Conservation (phyloP, 1,284 basidiomycete species). For the Rhodotorula sp. region DNA sequence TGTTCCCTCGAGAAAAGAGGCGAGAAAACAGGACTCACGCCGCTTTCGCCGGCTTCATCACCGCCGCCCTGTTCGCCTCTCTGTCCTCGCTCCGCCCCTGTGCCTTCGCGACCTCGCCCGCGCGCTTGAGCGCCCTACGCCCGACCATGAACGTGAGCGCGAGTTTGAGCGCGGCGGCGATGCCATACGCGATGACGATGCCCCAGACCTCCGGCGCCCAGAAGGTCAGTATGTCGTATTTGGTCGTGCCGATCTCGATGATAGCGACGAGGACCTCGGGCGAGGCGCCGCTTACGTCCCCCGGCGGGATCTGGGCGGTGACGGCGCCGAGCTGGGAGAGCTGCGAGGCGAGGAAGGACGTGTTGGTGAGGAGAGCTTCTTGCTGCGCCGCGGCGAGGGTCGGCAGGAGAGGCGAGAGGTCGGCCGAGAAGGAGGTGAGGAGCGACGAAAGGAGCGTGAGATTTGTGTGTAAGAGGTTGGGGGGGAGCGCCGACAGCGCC, state of each 20-base stretch:
- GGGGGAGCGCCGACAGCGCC: not conserved
- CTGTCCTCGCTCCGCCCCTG: not conserved
- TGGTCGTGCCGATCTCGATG: constrained; percentile 10
- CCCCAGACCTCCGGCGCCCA: constrained; percentile 19
- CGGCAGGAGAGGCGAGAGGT: constrained; percentile 1
- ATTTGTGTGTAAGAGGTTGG: not conserved
- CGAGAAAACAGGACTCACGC: not conserved
- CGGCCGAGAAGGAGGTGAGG: not conserved
- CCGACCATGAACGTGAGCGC: not conserved
- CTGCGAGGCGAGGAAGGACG: not conserved
- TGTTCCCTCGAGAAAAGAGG: not conserved
- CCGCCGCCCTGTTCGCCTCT: not conserved
- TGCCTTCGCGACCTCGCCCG: no score
- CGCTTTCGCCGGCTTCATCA: constrained; percentile 17
- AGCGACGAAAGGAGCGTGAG: not conserved
- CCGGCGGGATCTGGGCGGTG: not conserved
- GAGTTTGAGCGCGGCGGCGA: constrained; percentile 4
- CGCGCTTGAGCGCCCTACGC: not conserved
- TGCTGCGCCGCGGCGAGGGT: not conserved
- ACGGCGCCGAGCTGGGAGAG: not conserved
- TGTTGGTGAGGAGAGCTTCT: constrained; percentile 8
- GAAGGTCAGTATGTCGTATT: constrained; percentile 2
- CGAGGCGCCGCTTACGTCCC: not conserved
- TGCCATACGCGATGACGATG: not conserved
- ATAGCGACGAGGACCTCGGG: constrained; percentile 2